Percentiles rank a stretch among this genome's conserved stretches.
These are phyloP conservation scores for Allium cepa DNA, from an alignment of 106 monocot genomes.

Conservation along the genomic window DNA sequence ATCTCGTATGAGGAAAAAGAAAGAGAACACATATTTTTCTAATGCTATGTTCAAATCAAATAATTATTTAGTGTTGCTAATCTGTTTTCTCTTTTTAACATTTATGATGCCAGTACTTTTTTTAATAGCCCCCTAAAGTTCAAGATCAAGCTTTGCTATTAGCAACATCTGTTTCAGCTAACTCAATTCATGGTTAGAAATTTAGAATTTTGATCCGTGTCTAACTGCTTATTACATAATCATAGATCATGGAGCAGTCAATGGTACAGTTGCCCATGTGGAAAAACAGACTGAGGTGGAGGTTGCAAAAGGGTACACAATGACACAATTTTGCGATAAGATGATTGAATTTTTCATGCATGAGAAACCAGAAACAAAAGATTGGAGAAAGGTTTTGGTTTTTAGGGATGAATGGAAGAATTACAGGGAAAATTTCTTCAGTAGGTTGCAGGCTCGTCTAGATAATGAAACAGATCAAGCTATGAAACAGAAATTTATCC, in stretches of 20 bases:
- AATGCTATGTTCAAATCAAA: no score
- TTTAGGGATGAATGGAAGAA: conserved; percentile 90
- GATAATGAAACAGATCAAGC: conserved; percentile 47
- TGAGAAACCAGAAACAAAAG: conserved; percentile 72
- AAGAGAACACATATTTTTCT: no score
- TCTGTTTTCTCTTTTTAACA: no score
- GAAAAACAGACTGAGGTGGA: conserved; percentile 35
- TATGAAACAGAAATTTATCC: conserved; percentile 55
- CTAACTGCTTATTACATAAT: not conserved
- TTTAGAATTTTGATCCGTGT: not conserved
- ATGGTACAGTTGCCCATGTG: conserved; percentile 10
- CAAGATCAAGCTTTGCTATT: no score
- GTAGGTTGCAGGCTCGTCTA: conserved; percentile 43
- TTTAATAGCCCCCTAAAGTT: no score
- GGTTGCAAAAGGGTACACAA: conserved; percentile 76
- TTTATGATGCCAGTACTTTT: no score
- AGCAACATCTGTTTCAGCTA: no score
- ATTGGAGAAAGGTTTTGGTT: conserved; percentile 90
- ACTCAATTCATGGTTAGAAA: not conserved
- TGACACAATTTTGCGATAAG: conserved; percentile 92
- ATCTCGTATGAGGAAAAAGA: no score
- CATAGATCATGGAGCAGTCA: conserved; percentile 16
- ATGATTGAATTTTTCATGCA: conserved; percentile 90
- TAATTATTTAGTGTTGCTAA: no score
- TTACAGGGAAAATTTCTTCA: conserved; percentile 64